Evolutionary conservation across 768 basidiomycete species (phyloP).

Genomic region (Pilatotrama ljubarskyi): DNA sequence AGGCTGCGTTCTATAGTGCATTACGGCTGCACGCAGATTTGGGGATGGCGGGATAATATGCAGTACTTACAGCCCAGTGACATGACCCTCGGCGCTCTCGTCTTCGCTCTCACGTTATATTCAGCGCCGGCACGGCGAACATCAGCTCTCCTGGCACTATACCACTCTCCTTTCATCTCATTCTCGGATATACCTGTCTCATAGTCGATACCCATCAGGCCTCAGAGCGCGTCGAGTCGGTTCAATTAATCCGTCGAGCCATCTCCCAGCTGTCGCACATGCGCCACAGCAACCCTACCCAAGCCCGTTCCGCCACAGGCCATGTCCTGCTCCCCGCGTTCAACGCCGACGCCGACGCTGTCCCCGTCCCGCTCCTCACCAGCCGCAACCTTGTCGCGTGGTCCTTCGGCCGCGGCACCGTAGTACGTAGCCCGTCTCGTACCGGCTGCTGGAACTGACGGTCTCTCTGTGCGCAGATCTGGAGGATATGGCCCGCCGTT

Average conservation of each 20-base stretch:
- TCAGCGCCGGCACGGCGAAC: too few relatives aligned
- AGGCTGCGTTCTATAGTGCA: too few relatives aligned
- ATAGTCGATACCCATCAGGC: too few relatives aligned
- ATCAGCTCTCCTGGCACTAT: background rate
- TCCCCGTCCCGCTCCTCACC: constrained; percentile 23
- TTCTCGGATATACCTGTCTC: too few relatives aligned
- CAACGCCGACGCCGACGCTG: background rate
- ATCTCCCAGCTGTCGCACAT: background rate
- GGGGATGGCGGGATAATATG: too few relatives aligned
- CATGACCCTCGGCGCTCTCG: background rate
- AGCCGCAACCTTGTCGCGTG: constrained; percentile 28
- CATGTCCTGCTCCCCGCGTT: constrained; percentile 19
- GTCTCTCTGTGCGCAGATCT: constrained; percentile 37
- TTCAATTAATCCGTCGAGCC: too few relatives aligned
- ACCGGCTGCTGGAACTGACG: background rate
- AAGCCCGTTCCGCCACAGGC: constrained; percentile 2
- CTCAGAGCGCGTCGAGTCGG: too few relatives aligned
- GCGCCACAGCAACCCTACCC: background rate
- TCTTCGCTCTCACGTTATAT: background rate
- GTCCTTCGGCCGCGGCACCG: constrained; percentile 47
- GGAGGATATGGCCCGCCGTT: constrained; percentile 69
- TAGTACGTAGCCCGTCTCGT: constrained; percentile 32
- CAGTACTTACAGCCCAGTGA: too few relatives aligned
- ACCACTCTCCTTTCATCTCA: too few relatives aligned
- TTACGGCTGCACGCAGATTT: too few relatives aligned